Base-by-base conservation (phyloP, 2,329 filamentous ascomycete genomes). In the Phyllosticta citrichinensis region DNA sequence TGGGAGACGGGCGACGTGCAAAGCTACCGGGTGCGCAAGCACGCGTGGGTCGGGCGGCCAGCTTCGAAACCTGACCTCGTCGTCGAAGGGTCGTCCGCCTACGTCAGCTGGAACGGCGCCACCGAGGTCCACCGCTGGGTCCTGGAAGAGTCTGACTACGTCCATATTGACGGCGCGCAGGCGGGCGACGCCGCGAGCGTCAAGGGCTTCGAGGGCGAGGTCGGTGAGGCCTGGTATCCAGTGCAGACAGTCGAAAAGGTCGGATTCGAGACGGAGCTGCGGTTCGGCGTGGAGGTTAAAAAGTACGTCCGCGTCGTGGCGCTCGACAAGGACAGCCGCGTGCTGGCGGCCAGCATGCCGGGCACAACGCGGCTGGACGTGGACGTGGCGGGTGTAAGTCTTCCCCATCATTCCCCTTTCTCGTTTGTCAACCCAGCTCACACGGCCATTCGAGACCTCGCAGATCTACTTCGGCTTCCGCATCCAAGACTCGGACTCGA, bases 11-110 rank as follows among this genome's bases (percentile, higher is more conserved):
- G 71, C 70, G 53, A 68, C 9, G 70, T 73, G 10, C 73, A 73
- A 53, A 69, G 65, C 9, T 76, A 77, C 61, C 74, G 74, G 24
- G 69, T 68, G 12, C 73, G 67, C 62, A 73, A 73, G 58, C 58
- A 62, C 2, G 40, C 52, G 10, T 70, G 68, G 68, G 51, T 62
- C 20, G 68, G 66, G 0, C 64, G 62, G 19, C 68, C 68, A 3
- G 19, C 54, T 5, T 64, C 61, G 1, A 64, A 61, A 12, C 67
- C 68, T 2, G 63, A 65, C 35, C 54, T 69, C 50, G 58, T 65
- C 6, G 50, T 58, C 25, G 61, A 65, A 10, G 61, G 30, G 11
- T 64, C 60, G 19, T 63, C 24, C 8, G 63, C 62, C 4, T 70
- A 66, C 58, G 65, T 68, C n/a, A 65, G 61, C 5, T 70, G 68